Percentiles rank a stretch among this genome's conserved stretches.
phyloP scores from a whole-genome alignment of 257 asterid genomes.

The Henckelia pumila region DNA sequence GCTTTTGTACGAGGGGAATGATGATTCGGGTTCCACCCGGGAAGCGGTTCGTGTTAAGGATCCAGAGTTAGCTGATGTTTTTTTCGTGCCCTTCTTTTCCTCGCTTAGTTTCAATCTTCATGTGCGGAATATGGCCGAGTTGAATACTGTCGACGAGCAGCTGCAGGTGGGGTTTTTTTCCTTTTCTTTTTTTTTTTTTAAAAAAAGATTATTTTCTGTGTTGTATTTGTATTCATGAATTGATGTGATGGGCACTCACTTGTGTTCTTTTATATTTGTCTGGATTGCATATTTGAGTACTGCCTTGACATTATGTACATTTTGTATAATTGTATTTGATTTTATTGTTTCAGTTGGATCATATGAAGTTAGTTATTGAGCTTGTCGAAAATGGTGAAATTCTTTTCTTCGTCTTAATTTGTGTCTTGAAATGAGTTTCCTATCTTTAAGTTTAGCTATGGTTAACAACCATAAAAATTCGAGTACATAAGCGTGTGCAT shows the following conservation, averaged over 20 bases:
- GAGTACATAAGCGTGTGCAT: neutral
- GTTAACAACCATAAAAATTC: neutral
- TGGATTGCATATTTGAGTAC: too few species aligned
- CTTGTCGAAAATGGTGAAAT: neutral
- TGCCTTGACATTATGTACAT: neutral
- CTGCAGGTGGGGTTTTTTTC: conserved; percentile 60
- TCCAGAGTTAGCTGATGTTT: conserved; percentile 69
- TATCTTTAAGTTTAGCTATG: neutral
- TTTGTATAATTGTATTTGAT: neutral
- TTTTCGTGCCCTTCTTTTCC: conserved; percentile 88
- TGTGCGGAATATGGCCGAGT: conserved; percentile 58
- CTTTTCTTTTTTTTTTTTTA: neutral
- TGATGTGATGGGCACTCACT: neutral
- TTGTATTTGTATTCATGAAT: neutral
- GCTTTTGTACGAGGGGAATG: conserved; percentile 34
- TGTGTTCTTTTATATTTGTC: too few species aligned
- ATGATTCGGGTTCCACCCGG: conserved; percentile 24
- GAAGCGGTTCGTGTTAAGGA: conserved; percentile 80
- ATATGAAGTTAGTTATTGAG: neutral
- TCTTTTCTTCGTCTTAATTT: neutral
- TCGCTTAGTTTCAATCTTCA: conserved; percentile 69
- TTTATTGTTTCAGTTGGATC: neutral
- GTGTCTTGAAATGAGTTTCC: neutral
- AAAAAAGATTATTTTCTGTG: too few species aligned
- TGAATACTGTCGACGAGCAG: conserved; percentile 56